Base-by-base conservation (phyloP, 345 rosid genomes). In the Populus simonii region DNA sequence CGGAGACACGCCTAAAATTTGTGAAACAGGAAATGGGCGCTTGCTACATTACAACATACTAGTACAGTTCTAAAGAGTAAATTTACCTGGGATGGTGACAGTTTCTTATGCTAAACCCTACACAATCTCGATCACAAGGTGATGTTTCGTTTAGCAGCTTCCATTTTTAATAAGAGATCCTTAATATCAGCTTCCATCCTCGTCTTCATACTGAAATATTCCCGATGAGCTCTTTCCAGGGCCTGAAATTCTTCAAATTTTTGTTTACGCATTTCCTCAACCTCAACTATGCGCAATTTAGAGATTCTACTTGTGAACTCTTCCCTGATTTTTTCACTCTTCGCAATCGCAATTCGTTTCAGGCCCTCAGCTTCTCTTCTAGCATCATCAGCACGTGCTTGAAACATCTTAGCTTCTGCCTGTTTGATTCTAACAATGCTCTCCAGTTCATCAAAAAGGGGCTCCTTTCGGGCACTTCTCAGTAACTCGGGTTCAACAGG, bases 171-270 rank as follows among this genome's bases (percentile, higher is more conserved):
- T 68, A 93, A 80, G 20, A 93, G 88, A 81, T 90, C 94, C 75
- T 90, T 93, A 71, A 96, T 92, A 79, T 96, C 99, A 18, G 91
- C 87, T 86, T 93, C 97, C 98, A 93, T 93, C 81, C 98, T 91
- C 85, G 82, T 84, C 89, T 88, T 96, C 98, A 93, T 88, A 53
- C 83, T 83, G 59, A 83, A 88, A 79, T 92, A 95, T 25, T 93
- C 98, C 55, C 82, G 87, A 68, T 89, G 90, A 33, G 97, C 94
- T 82, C 91, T 90, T 76, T 96, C 95, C 66, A 91, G 83, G 33
- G 88, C 89, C 80, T 89, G 90, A 66, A 89, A 88, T 88, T 96
- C 98, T 79, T 90, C 93, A 7, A 66, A 53, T 80, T 88, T 93
- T 72, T 87, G 90, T 73, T 87, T 89, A 11, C 91, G 94, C 66